phyloP scores from a whole-genome alignment of 2,329 filamentous ascomycete species.

The Colletotrichum godetiae region DNA sequence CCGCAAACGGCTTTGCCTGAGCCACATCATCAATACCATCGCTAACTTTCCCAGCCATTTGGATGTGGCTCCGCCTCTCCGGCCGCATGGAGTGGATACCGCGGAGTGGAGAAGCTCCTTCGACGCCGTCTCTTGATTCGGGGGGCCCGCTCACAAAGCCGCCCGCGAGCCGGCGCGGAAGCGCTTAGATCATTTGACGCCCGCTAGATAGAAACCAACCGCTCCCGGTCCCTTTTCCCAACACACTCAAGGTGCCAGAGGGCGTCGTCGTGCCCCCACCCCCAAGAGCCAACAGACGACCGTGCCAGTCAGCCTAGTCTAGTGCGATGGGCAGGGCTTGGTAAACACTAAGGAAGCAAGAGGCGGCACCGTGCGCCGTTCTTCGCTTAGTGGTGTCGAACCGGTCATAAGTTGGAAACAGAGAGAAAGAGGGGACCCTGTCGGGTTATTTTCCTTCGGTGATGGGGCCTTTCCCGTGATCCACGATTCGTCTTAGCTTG shows the following conservation, averaged over 20 bases:
- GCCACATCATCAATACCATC: neutral
- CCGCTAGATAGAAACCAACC: neutral
- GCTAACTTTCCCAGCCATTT: neutral
- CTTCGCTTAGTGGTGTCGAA: neutral
- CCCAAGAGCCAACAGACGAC: neutral
- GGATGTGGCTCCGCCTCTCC: neutral
- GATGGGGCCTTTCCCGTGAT: conserved; percentile 3
- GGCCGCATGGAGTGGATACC: neutral
- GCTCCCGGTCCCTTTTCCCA: neutral
- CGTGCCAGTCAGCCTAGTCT: neutral
- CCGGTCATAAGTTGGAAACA: neutral
- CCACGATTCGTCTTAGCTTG: neutral
- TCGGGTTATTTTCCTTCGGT: conserved; percentile 14
- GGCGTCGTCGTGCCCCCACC: neutral
- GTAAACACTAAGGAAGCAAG: neutral
- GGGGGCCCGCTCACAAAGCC: neutral
- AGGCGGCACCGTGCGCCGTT: neutral
- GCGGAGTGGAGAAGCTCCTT: neutral
- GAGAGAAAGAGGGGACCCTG: neutral
- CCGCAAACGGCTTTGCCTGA: neutral
- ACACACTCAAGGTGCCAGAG: neutral
- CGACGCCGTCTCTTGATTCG: neutral
- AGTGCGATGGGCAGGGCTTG: neutral
- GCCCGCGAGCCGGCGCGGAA: neutral
- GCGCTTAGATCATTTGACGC: conserved; percentile 5